A percentile compares a stretch with the other conserved stretches of the same genome.
Evolutionary conservation across 495 filamentous ascomycete species (phyloP).

Genomic region (Hamigera avellanea): DNA sequence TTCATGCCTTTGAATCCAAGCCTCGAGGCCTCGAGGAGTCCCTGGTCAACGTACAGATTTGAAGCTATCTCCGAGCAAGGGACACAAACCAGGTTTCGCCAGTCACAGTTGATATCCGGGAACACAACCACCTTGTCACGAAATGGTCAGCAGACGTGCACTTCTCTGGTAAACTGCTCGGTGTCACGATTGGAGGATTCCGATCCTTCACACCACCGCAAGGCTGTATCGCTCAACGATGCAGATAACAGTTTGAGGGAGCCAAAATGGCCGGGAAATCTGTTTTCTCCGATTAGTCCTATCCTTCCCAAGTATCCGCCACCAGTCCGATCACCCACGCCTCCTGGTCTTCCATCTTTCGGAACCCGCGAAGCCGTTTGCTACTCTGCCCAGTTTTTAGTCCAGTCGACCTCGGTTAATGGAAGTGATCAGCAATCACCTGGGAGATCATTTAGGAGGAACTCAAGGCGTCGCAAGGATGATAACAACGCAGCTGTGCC

Average conservation of each 20-base stretch:
- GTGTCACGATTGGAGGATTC: conserved; percentile 7
- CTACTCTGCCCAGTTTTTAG: conserved; percentile 18
- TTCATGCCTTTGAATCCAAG: conserved; percentile 8
- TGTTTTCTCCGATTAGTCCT: conserved; percentile 16
- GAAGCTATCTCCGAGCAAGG: conserved; percentile 2
- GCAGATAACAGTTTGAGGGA: conserved; percentile 3
- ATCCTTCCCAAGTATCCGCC: conserved; percentile 26
- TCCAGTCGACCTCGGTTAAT: conserved; percentile 3
- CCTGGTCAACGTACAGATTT: neutral
- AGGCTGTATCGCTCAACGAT: conserved; percentile 13
- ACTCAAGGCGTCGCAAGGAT: too few relatives aligned
- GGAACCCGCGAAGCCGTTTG: conserved; percentile 29
- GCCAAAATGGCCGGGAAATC: conserved; percentile 15
- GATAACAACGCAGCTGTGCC: too few relatives aligned
- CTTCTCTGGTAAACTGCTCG: conserved; percentile 4
- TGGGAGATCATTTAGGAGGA: neutral
- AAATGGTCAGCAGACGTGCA: conserved; percentile 3
- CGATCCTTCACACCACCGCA: conserved; percentile 8
- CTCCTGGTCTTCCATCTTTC: conserved; percentile 37
- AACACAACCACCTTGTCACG: neutral
- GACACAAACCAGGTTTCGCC: neutral
- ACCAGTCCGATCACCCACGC: conserved; percentile 30
- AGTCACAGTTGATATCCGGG: conserved; percentile 1
- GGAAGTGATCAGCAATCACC: conserved; percentile 1
- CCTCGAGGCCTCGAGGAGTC: neutral